phyloP scores from a whole-genome alignment of 805 yeast species.

The Candida stauntonica region DNA sequence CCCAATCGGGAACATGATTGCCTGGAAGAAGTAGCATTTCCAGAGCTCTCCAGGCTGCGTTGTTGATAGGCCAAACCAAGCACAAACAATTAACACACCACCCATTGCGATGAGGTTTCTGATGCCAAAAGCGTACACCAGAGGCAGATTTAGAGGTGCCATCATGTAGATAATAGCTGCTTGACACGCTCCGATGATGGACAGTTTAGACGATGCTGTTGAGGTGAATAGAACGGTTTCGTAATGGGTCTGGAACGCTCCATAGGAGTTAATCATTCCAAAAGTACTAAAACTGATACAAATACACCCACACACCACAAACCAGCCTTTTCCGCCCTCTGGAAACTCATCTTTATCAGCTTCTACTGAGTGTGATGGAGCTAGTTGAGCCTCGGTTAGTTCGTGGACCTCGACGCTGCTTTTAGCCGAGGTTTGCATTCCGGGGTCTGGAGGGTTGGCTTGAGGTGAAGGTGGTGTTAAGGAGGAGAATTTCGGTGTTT shows the following conservation, averaged over 20 bases:
- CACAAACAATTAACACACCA: slow-evolving; percentile 10
- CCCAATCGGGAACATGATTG: slow-evolving; percentile 21
- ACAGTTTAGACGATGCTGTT: slow-evolving; percentile 15
- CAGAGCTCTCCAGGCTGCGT: slow-evolving; percentile 17
- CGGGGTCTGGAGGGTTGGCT: too few species aligned
- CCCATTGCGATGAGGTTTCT: slow-evolving; percentile 13
- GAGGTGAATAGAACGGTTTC: slow-evolving; percentile 20
- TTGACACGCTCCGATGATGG: slow-evolving; percentile 25
- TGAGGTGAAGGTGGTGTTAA: too few species aligned
- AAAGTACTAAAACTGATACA: slow-evolving; percentile 17
- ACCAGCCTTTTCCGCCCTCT: slow-evolving; percentile 24
- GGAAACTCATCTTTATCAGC: slow-evolving; percentile 16
- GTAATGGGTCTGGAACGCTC: slow-evolving; percentile 23
- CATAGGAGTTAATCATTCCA: slow-evolving; percentile 25
- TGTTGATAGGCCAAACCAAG: slow-evolving; percentile 22
- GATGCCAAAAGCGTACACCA: slow-evolving; percentile 21
- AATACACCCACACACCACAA: slow-evolving; percentile 20
- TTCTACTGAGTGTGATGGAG: slow-evolving; percentile 3
- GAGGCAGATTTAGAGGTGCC: slow-evolving; percentile 17
- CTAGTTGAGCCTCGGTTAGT: too few species aligned
- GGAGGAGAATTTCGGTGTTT: neutral
- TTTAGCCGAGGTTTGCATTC: too few species aligned
- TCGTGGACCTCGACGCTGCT: too few species aligned
- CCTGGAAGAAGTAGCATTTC: slow-evolving; percentile 27
- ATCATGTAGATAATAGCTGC: slow-evolving; percentile 19